Base-by-base conservation (phyloP, 2,329 filamentous ascomycete genomes). In the Ilyonectria robusta region DNA sequence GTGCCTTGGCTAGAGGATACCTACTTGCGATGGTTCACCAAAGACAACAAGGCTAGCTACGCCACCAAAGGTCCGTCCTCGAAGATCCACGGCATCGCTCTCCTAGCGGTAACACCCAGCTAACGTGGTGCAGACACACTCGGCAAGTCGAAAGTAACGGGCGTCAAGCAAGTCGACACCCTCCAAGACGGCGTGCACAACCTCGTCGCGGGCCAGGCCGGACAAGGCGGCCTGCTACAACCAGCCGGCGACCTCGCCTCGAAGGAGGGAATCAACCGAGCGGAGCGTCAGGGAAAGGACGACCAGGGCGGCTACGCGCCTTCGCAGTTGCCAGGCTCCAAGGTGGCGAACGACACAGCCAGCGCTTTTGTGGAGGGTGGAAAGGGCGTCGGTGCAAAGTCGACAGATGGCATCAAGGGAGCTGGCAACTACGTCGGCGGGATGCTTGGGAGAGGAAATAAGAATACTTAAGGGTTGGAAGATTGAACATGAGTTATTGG, bases 31-130 rank as follows among this genome's bases (percentile, higher is more conserved):
- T 93, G 88, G 85, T 93, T 93, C 80, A 92, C 91, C 74, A 92
- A 91, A 69, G 91, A 93, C 77, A 94, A 94, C 85, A 93, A 94
- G 81, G 88, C 91, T 6, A 91, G 88, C 77, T 94, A 94, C 75
- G 84, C 88, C 6, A 86, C 91, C 2, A 93, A 91, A 80, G 86
- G 92, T 93, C 79, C 37, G 82, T 78, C 21, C 10, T 33, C 26
- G 26, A 26, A 4, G 26, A 26, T 26, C 59, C 57, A 48, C 40
- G 11, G 15, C 21, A n/a, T 8, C 15, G 23, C 21, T 15, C 6
- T 6, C 8, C 26, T 3, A 31, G 9, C 1, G 2, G 8, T 2
- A 13, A 19, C n/a, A 2, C 4, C 4, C 1, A 26, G 19, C 72
- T 75, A 56, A 76, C 60, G 47, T 19, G 17, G 1, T 0, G 8